A percentile compares a stretch with the other conserved stretches of the same genome.
Conservation (phyloP, 352 stramenopile species). For the Globisporangium alternatum region DNA sequence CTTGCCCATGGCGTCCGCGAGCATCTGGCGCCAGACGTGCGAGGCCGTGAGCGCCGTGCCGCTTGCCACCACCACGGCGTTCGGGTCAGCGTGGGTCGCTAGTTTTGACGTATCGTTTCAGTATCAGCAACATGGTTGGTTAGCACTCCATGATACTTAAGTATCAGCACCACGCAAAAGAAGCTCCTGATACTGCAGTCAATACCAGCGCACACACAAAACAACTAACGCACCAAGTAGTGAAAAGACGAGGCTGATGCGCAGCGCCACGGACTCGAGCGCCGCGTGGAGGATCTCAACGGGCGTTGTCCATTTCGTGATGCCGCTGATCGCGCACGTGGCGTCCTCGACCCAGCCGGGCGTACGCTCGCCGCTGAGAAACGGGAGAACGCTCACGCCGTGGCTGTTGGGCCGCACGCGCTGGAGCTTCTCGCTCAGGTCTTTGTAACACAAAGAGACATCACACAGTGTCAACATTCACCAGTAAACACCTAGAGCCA, state of each 20-base stretch:
- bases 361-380: slow-evolving; percentile 92
- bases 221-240: slow-evolving; percentile 64
- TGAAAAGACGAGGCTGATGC: slow-evolving; percentile 82
- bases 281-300: slow-evolving; percentile 87
- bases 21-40: slow-evolving; percentile 85
- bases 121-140: background rate
- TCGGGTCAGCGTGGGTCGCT: slow-evolving; percentile 33
- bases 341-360: slow-evolving; percentile 91
- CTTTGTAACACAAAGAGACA: slow-evolving; percentile 9
- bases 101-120: background rate
- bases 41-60: slow-evolving; percentile 80
- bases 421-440: slow-evolving; percentile 42
- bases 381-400: slow-evolving; percentile 87
- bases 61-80: slow-evolving; percentile 70
- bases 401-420: slow-evolving; percentile 47
- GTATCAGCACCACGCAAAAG: background rate
- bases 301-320: slow-evolving; percentile 89
- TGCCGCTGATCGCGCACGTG: slow-evolving; percentile 87
- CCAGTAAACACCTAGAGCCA: background rate
- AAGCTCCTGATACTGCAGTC: background rate
- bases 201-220: background rate
- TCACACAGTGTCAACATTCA: background rate
- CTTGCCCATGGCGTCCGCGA: slow-evolving; percentile 74
- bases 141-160: background rate
- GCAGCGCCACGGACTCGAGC: slow-evolving; percentile 90